These are phyloP conservation scores for Aechmea fasciata DNA, from an alignment of 176 grass and related monocot species.

Conservation along the genomic window DNA sequence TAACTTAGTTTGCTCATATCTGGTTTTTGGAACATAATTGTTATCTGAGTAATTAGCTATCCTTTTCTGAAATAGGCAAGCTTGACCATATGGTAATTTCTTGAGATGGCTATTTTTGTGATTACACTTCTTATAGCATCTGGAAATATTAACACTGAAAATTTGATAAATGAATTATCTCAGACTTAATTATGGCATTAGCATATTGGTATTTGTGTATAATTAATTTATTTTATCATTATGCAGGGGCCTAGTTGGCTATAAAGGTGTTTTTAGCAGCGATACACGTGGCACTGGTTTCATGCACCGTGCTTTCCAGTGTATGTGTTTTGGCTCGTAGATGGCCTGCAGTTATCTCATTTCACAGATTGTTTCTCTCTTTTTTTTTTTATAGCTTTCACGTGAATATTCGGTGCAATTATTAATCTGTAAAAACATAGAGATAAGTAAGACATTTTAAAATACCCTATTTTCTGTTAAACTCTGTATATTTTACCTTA, in stretches of 20 bases:
- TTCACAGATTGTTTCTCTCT: no score
- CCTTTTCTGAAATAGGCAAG: background rate
- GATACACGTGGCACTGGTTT: conserved; percentile 97
- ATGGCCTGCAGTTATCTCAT: background rate
- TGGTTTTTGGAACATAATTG: background rate
- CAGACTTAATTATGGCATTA: no score
- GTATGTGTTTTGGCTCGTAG: conserved; percentile 36
- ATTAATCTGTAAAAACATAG: background rate
- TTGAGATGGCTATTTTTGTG: no score
- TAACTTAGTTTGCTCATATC: background rate
- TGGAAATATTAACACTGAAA: no score
- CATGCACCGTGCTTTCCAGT: conserved; percentile 94
- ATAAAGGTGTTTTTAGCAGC: conserved; percentile 92
- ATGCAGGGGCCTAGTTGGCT: conserved; percentile 89
- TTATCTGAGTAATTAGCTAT: background rate
- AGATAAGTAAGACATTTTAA: no score
- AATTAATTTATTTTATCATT: conserved; percentile 15
- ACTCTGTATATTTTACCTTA: no score
- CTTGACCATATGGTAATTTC: no score
- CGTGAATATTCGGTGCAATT: background rate
- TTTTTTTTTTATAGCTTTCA: no score
- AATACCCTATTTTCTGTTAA: no score
- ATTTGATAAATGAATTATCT: no score
- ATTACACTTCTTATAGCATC: no score
- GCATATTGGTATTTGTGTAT: background rate